Percentiles rank a stretch among this genome's conserved stretches.
phyloP scores from a whole-genome alignment of 164 flowering plant species.

The Piper betle region DNA sequence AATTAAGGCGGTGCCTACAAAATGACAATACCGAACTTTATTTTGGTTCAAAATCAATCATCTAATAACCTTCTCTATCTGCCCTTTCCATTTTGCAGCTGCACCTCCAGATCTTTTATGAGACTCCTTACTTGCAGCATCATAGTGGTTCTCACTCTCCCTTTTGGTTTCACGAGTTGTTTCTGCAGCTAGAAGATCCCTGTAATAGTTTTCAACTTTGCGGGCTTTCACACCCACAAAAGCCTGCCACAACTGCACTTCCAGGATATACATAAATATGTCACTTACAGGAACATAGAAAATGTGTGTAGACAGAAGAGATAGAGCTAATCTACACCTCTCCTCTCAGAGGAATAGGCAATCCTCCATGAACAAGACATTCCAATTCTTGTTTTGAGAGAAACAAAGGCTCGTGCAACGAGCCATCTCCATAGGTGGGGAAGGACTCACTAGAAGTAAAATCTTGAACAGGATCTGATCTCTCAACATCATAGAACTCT shows the following conservation, averaged over 20 bases:
- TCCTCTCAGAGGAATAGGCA: conserved; percentile 96
- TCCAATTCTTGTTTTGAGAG: conserved; percentile 86
- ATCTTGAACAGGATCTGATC: conserved; percentile 58
- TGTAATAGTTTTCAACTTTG: conserved; percentile 63
- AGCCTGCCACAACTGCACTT: conserved; percentile 91
- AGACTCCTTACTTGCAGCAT: conserved; percentile 18
- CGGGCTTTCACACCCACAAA: conserved; percentile 84
- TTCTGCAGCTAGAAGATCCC: conserved; percentile 46
- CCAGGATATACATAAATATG: background rate
- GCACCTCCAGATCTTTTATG: conserved; percentile 17
- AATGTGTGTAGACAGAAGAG: background rate
- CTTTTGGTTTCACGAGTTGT: conserved; percentile 11
- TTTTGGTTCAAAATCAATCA: conserved; percentile 1
- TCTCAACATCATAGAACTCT: conserved; percentile 88
- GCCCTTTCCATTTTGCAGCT: conserved; percentile 87
- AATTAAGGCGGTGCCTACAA: background rate
- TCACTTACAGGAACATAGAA: background rate
- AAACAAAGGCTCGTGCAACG: conserved; percentile 23
- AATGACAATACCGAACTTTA: background rate
- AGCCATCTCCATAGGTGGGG: conserved; percentile 17
- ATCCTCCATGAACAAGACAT: conserved; percentile 87
- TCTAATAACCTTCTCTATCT: conserved; percentile 88
- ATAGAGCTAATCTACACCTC: conserved; percentile 41
- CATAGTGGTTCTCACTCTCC: conserved; percentile 14
- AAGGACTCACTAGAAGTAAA: conserved; percentile 26